Conservation (phyloP, 1,284 basidiomycete genomes). For the Microbotryum lychnidis-dioicae region DNA sequence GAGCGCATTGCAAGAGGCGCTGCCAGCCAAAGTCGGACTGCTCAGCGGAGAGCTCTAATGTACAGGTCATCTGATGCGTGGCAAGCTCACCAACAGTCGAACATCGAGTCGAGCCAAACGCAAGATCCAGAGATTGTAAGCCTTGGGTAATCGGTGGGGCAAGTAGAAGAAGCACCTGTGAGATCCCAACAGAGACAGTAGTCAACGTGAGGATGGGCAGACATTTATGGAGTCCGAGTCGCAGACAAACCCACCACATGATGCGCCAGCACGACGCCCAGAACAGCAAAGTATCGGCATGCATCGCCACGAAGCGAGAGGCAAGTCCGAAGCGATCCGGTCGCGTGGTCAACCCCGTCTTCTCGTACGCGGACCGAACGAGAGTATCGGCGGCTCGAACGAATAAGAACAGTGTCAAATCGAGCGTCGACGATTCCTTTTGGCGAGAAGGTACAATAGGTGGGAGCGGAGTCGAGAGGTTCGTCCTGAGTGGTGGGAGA, state of each 20-base stretch:
- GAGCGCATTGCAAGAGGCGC: slow-evolving; percentile 34
- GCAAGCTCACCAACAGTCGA: slow-evolving; percentile 31
- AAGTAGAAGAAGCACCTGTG: slow-evolving; percentile 34
- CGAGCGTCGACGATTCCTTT: slow-evolving; percentile 38
- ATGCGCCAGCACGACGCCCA: slow-evolving; percentile 28
- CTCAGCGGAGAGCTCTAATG: too few relatives aligned
- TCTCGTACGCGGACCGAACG: slow-evolving; percentile 6
- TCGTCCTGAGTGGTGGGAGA: neutral
- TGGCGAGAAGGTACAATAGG: neutral
- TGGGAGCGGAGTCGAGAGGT: neutral
- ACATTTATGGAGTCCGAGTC: neutral
- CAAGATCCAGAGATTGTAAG: slow-evolving; percentile 39
- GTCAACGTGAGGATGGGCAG: neutral
- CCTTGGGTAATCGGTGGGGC: slow-evolving; percentile 36
- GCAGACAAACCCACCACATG: slow-evolving; percentile 25
- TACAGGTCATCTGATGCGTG: too few relatives aligned
- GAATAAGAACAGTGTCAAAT: slow-evolving; percentile 41
- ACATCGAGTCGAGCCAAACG: slow-evolving; percentile 40
- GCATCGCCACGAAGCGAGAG: slow-evolving; percentile 12
- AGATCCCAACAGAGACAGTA: neutral
- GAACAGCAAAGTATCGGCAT: slow-evolving; percentile 33
- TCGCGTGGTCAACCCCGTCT: slow-evolving; percentile 1
- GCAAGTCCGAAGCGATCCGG: slow-evolving; percentile 7
- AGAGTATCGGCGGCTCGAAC: slow-evolving; percentile 36
- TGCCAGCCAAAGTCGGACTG: too few relatives aligned